phyloP scores from a whole-genome alignment of 1,284 basidiomycete species.

The Trametes polyzona region DNA sequence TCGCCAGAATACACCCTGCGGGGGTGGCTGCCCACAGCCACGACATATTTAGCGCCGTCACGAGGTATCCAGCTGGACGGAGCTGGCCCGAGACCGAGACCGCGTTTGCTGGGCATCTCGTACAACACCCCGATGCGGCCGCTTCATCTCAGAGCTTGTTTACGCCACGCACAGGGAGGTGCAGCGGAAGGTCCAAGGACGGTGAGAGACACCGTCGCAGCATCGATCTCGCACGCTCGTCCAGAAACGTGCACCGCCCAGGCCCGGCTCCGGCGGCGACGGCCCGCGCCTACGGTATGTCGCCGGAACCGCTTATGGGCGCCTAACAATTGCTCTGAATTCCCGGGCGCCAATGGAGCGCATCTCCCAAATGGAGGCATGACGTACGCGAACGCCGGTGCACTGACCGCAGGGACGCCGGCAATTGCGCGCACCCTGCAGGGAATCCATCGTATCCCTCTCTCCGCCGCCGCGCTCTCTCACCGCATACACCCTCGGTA shows the following conservation, averaged over 20 bases:
- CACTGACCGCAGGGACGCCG: background rate
- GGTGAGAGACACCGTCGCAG: background rate
- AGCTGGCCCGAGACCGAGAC: constrained; percentile 19
- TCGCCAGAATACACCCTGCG: constrained; percentile 21
- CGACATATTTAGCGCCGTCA: constrained; percentile 22
- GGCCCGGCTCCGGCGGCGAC: constrained; percentile 9
- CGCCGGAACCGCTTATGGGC: constrained; percentile 1
- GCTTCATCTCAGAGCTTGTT: constrained; percentile 3
- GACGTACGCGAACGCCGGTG: constrained; percentile 19
- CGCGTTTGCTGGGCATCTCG: constrained; percentile 2
- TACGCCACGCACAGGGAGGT: constrained; percentile 3
- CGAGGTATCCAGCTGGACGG: constrained; percentile 21
- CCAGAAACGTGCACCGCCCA: background rate
- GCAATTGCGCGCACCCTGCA: too few species aligned
- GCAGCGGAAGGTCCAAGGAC: too few species aligned
- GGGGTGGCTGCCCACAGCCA: constrained; percentile 23
- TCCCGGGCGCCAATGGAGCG: background rate
- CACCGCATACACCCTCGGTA: background rate
- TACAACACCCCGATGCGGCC: constrained; percentile 3
- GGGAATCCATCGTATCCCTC: too few species aligned
- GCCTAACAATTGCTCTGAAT: background rate
- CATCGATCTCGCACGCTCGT: constrained; percentile 3
- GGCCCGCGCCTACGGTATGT: background rate
- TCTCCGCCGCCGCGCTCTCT: too few species aligned
- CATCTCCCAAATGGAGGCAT: constrained; percentile 10